These are phyloP conservation scores for Fusarium fujikuroi DNA, from an alignment of 2,329 filamentous ascomycete species.

Conservation along the genomic window DNA sequence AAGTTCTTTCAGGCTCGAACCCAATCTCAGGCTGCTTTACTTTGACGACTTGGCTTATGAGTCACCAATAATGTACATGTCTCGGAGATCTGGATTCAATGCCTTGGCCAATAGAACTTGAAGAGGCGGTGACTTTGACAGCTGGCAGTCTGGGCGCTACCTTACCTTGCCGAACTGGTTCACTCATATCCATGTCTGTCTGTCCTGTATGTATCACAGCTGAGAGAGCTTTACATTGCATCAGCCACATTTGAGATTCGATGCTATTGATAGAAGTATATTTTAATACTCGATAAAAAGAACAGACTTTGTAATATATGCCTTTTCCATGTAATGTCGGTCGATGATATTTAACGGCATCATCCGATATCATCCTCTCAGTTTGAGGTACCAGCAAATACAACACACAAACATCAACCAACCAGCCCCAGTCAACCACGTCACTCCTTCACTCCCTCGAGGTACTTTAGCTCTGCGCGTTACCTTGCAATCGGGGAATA, in stretches of 20 bases:
- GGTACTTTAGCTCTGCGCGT: slow-evolving; percentile 22
- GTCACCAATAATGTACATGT: slow-evolving; percentile 26
- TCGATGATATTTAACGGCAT: not conserved
- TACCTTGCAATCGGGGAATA: slow-evolving; percentile 35
- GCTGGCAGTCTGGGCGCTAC: slow-evolving; percentile 34
- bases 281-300: not conserved
- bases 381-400: slow-evolving; percentile 6
- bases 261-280: not conserved
- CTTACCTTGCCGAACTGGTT: slow-evolving; percentile 20
- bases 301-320: not conserved
- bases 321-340: not conserved
- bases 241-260: slow-evolving; percentile 13
- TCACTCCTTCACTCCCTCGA: slow-evolving; percentile 34
- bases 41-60: not conserved
- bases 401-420: not conserved
- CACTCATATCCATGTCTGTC: slow-evolving; percentile 2
- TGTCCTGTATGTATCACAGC: not conserved
- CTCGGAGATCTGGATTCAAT: not conserved
- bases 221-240: not conserved
- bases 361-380: not conserved
- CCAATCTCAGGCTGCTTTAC: slow-evolving; percentile 8
- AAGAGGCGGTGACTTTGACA: slow-evolving; percentile 32
- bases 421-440: slow-evolving; percentile 38
- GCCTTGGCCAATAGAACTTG: slow-evolving; percentile 22
- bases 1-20: slow-evolving; percentile 10